Percentiles rank a stretch among this genome's conserved stretches.
phyloP scores from a whole-genome alignment of 257 asterid species.

The Knoxia roxburghii region DNA sequence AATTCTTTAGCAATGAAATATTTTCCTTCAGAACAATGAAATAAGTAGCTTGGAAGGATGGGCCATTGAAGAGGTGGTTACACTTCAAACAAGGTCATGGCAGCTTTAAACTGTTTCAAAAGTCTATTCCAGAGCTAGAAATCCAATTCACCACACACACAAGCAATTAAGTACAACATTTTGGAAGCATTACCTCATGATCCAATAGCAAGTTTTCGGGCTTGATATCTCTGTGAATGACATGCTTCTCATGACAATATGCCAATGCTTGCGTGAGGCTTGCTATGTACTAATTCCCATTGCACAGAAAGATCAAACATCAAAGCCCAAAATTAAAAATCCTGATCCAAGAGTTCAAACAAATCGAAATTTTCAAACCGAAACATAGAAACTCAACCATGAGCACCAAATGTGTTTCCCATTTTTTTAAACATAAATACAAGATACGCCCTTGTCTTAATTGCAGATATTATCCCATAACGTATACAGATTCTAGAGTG shows the following conservation, averaged over 20 bases:
- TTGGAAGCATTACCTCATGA: conserved; percentile 64
- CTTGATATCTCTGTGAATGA: conserved; percentile 97
- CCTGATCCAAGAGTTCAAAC: background rate
- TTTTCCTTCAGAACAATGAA: background rate
- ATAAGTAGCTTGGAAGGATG: background rate
- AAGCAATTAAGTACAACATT: background rate
- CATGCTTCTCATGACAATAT: conserved; percentile 86
- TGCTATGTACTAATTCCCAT: conserved; percentile 48
- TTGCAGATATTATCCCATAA: background rate
- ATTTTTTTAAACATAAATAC: background rate
- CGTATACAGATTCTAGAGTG: background rate
- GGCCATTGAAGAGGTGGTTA: no score
- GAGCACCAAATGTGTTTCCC: background rate
- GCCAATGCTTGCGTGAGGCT: conserved; percentile 87
- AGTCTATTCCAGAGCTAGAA: background rate
- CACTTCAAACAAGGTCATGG: background rate
- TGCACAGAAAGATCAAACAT: conserved; percentile 2
- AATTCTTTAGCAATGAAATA: background rate
- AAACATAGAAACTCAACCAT: background rate
- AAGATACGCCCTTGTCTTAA: background rate
- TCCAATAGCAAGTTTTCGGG: conserved; percentile 94
- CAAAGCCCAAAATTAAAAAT: background rate
- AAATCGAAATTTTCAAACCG: background rate
- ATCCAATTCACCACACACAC: background rate
- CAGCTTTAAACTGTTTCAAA: background rate